Evolutionary conservation across 2,329 filamentous ascomycete genomes (phyloP), one percentile per base, ranked within the genome.

Genomic region (Hirsutella minnesotensis): DNA sequence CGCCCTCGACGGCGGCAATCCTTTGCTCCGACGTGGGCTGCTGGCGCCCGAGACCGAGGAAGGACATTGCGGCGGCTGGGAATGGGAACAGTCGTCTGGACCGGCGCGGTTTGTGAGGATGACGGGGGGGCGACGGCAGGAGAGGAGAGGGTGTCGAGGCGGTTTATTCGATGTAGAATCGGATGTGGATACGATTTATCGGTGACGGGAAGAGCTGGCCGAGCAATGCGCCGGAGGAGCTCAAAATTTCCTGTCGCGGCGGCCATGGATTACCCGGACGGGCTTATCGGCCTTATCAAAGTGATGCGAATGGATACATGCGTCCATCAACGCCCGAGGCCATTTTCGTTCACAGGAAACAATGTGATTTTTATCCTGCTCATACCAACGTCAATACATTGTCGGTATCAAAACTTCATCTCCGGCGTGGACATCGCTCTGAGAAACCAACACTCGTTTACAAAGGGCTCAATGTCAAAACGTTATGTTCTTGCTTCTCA

Each of bases 11-110:
- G 57, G 87, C 86, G 57, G 86, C 85, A 64, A 98, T 92, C 77
- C 96, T 98, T 75, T 96, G 86, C 65, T 87, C 89, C 58, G 89
- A 95, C 50, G 87, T 84, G 62, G 89, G 84, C 70, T 95, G 87
- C 49, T 86, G 85, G 44, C 69, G 68, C 50, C 72, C 71, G 53
- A 74, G 62, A 58, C 66, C 66, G 52, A 69, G 58, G 54, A 68
- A 66, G 55, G 42, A 29, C 16, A 24, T 16, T 37, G 16, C 18
- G 33, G 7, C 13, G 4, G 15, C 15, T 12, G 8, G 15, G 31
- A 16, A 15, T 16, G 31, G 15, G n/a, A n/a, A n/a, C n/a, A n/a
- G n/a, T n/a, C n/a, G n/a, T n/a, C n/a, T n/a, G n/a, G n/a, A n/a
- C n/a, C n/a, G n/a, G n/a, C n/a, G n/a, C n/a, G n/a, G n/a, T n/a